Percentiles rank a stretch among this genome's conserved stretches.
phyloP scores from a whole-genome alignment of 345 rosid species.

The Cardamine occulta region DNA sequence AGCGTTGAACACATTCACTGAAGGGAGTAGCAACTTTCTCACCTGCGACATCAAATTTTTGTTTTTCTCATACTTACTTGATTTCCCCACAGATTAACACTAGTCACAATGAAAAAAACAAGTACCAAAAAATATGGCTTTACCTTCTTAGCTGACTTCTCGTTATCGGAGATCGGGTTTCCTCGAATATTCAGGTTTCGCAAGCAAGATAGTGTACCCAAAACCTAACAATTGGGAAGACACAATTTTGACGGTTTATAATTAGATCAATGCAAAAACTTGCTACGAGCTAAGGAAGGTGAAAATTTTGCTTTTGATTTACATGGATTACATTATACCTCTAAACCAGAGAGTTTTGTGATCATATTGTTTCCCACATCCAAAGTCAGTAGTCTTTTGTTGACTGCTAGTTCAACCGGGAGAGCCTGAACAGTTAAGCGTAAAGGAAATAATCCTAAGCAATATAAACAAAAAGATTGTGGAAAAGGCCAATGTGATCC shows the following conservation, averaged over 20 bases:
- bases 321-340: constrained; percentile 49
- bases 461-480: constrained; percentile 1
- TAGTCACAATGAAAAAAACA: not conserved
- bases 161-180: constrained; percentile 74
- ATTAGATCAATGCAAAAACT: not conserved
- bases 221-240: constrained; percentile 52
- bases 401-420: constrained; percentile 68
- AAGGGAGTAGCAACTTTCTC: constrained; percentile 54
- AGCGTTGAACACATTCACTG: constrained; percentile 76
- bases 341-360: constrained; percentile 66
- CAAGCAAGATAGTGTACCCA: constrained; percentile 60
- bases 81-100: not conserved
- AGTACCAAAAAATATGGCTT: not conserved
- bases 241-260: not conserved
- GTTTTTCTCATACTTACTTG: not conserved
- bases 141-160: constrained; percentile 75
- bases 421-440: constrained; percentile 55
- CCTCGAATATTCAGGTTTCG: constrained; percentile 81
- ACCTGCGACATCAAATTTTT: constrained; percentile 49
- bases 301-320: not conserved
- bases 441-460: not conserved
- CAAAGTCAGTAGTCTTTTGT: constrained; percentile 72
- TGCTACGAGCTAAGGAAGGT: not conserved
- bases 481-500: not conserved
- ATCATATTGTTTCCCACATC: constrained; percentile 92